Evolutionary conservation across 805 yeast species (phyloP).

Genomic region (Schwanniomyces vanrijiae): DNA sequence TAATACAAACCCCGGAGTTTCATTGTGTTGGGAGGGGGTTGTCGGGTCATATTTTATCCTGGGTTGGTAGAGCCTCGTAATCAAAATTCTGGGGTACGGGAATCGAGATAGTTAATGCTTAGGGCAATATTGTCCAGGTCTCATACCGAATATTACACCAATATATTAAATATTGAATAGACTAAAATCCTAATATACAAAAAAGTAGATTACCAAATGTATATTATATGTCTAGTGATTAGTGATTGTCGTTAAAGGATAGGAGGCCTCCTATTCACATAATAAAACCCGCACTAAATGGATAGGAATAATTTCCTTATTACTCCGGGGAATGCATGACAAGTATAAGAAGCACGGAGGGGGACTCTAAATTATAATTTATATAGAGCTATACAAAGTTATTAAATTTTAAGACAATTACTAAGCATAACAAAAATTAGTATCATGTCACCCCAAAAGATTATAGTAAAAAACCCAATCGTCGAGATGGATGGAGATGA

Average conservation of each 20-base stretch:
- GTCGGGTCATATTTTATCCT: not conserved
- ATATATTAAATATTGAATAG: too few species aligned
- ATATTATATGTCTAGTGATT: too few species aligned
- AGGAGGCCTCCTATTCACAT: too few species aligned
- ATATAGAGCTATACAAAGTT: not conserved
- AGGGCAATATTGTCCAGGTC: too few species aligned
- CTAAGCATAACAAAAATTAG: not conserved
- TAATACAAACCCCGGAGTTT: not conserved
- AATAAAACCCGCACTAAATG: not conserved
- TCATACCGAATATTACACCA: too few species aligned
- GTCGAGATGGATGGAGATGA: conserved; percentile 99
- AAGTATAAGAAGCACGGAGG: not conserved
- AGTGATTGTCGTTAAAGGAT: too few species aligned
- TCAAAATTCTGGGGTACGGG: not conserved
- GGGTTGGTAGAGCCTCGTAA: not conserved
- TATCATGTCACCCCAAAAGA: conserved; percentile 41
- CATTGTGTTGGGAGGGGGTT: not conserved
- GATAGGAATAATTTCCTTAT: not conserved
- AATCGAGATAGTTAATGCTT: not conserved
- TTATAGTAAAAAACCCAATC: conserved; percentile 81
- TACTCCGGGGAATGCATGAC: conserved; percentile 1
- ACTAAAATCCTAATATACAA: too few species aligned
- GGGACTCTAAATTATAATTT: not conserved
- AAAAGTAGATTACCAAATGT: too few species aligned
- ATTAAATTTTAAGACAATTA: not conserved